Evolutionary conservation across 768 basidiomycete genomes (phyloP), one percentile per base, ranked within the genome.

Genomic region (Collybiopsis confluens): DNA sequence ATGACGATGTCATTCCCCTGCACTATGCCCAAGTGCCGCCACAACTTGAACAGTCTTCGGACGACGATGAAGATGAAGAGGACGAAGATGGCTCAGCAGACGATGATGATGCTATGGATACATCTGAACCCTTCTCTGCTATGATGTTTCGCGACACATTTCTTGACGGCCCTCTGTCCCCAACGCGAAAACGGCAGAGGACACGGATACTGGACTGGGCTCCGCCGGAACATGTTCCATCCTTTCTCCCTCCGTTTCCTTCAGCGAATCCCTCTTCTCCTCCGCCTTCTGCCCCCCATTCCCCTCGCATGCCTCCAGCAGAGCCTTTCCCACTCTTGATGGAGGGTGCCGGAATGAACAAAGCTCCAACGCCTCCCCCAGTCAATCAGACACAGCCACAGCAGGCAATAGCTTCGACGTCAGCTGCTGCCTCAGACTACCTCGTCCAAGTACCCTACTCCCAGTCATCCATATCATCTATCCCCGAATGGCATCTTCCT

Each of bases 401-500:
- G 4, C 49, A 45, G 43, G 58, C 74, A 49, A 42, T 84, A 62
- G 67, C 82, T 48, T 64, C 77, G 58, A 60, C 79, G 57, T 71
- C 73, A 55, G 57, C 73, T 67, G 23, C 78, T 2, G 76, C 84
- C 1, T 83, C 88, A 2, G 86, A 91, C 65, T 87, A 88, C 55
- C 71, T 84, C 23, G 78, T 85, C 10, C 81, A 82, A 61, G 79
- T 90, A 1, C 86, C 89, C 3, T 92, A 92, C 61, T 78, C 77
- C 1, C 81, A 86, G 59, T 92, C 90, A 0, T 76, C 85, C 3
- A 79, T 92, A 21, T 77, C 86, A 3, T 70, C 75, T 6, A 73
- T 79, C 6, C 76, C 86, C 16, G 78, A 86, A 61, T 85, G 86
- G 82, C 88, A 90, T 64, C 72, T 91, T 0, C 88, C 85, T 2